Percentiles rank a stretch among this genome's conserved stretches.
Conservation (phyloP, 129 eudicot genomes). For the sunflower (Helianthus annuus) region DNA sequence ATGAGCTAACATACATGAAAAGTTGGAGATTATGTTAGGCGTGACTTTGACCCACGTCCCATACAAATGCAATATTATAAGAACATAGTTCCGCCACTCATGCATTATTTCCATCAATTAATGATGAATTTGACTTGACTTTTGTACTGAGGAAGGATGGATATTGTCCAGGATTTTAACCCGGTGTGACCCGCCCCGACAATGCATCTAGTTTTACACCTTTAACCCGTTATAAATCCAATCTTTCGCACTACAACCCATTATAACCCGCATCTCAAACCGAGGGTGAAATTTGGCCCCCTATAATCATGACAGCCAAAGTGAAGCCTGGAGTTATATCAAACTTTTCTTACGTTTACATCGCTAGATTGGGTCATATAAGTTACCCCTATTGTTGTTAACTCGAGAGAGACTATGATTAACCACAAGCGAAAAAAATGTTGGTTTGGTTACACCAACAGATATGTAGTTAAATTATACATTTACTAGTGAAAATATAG, state of each 20-base stretch:
- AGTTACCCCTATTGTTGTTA: neutral
- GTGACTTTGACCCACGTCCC: neutral
- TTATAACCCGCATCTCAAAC: neutral
- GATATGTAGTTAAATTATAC: constrained; percentile 17
- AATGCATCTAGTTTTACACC: neutral
- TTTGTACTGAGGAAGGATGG: neutral
- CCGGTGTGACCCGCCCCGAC: neutral
- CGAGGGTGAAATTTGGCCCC: neutral
- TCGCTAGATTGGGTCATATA: neutral
- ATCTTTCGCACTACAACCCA: neutral
- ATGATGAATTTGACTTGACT: constrained; percentile 16
- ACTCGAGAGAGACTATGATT: neutral
- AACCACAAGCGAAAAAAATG: constrained; percentile 16
- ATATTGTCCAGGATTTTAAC: neutral
- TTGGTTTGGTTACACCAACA: constrained; percentile 15
- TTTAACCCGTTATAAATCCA: neutral
- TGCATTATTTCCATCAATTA: constrained; percentile 19
- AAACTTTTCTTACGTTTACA: neutral
- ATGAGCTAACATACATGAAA: neutral
- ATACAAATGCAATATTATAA: neutral
- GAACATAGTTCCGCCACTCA: constrained; percentile 10
- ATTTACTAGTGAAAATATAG: constrained; percentile 11
- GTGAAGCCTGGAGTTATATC: neutral
- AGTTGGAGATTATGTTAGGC: neutral
- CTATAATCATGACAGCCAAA: neutral